Evolutionary conservation across 1,284 basidiomycete genomes (phyloP).

Genomic region (Malassezia yamatoensis): DNA sequence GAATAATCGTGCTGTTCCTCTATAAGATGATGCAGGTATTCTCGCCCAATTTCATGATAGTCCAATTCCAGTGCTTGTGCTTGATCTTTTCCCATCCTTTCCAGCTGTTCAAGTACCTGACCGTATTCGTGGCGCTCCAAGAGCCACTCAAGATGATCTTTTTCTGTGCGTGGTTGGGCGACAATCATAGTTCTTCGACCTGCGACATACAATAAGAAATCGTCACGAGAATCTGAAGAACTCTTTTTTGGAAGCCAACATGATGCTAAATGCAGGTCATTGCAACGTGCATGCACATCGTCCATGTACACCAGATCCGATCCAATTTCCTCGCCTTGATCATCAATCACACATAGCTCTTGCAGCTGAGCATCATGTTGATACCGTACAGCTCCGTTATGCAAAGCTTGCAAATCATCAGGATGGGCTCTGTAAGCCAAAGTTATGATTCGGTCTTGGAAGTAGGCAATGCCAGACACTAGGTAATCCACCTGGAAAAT

Average conservation of each 20-base stretch:
- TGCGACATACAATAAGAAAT: conserved; percentile 61
- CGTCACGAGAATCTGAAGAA: not conserved
- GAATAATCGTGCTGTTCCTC: conserved; percentile 59
- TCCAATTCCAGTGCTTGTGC: conserved; percentile 51
- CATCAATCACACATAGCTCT: conserved; percentile 82
- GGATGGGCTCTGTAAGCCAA: conserved; percentile 59
- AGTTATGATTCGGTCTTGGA: conserved; percentile 61
- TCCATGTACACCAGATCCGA: conserved; percentile 70
- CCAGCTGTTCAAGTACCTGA: conserved; percentile 76
- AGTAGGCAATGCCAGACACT: conserved; percentile 79
- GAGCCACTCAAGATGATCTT: conserved; percentile 86
- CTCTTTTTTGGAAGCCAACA: conserved; percentile 21
- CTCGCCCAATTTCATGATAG: conserved; percentile 51
- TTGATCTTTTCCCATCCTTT: conserved; percentile 53
- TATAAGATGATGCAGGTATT: conserved; percentile 37
- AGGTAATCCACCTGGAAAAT: conserved; percentile 92
- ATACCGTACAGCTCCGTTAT: conserved; percentile 57
- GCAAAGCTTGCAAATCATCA: conserved; percentile 25
- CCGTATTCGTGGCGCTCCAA: conserved; percentile 75
- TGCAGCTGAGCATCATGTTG: conserved; percentile 69
- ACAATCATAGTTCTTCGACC: conserved; percentile 77
- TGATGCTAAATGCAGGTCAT: conserved; percentile 68
- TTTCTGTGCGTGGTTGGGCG: conserved; percentile 71
- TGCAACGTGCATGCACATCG: conserved; percentile 77
- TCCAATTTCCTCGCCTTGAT: conserved; percentile 75